These are phyloP conservation scores for Ceratocystis harringtonii DNA, from an alignment of 2,329 filamentous ascomycete genomes.

Conservation along the genomic window DNA sequence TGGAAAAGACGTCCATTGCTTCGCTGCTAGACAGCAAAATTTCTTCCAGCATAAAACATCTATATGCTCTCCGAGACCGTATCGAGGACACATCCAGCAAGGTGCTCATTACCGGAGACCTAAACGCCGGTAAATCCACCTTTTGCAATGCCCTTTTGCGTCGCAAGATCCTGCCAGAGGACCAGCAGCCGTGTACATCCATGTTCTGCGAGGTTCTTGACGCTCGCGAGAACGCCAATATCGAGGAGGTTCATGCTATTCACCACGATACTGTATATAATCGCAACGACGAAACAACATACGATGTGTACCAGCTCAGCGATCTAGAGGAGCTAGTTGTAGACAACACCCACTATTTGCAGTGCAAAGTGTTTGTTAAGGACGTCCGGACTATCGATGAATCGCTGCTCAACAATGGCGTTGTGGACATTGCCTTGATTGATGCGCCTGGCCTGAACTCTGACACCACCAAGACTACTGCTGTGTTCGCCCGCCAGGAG, in stretches of 20 bases:
- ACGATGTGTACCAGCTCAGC: slow-evolving; percentile 64
- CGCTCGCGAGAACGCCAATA: slow-evolving; percentile 70
- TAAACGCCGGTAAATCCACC: slow-evolving; percentile 96
- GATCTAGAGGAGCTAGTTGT: slow-evolving; percentile 80
- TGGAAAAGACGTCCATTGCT: slow-evolving; percentile 84
- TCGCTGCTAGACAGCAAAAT: slow-evolving; percentile 88
- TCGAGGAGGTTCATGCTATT: slow-evolving; percentile 93
- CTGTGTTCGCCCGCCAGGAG: slow-evolving; percentile 90
- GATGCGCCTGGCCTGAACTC: slow-evolving; percentile 92
- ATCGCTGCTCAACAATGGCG: slow-evolving; percentile 89
- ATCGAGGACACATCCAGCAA: slow-evolving; percentile 98
- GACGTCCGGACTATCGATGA: slow-evolving; percentile 82
- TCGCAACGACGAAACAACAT: slow-evolving; percentile 84
- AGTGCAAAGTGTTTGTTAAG: slow-evolving; percentile 94
- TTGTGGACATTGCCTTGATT: slow-evolving; percentile 94
- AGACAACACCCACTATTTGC: slow-evolving; percentile 75
- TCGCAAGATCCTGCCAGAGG: slow-evolving; percentile 83
- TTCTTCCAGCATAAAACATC: slow-evolving; percentile 79
- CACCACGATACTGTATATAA: slow-evolving; percentile 69
- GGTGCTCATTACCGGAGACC: slow-evolving; percentile 83
- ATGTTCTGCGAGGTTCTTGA: slow-evolving; percentile 98
- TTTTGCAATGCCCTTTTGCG: slow-evolving; percentile 96
- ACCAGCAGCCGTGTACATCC: slow-evolving; percentile 94
- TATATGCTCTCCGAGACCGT: slow-evolving; percentile 71
- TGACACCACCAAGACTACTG: slow-evolving; percentile 92